These are phyloP conservation scores for Setaria viridis DNA, from an alignment of 202 grass and related monocot genomes.

Conservation along the genomic window DNA sequence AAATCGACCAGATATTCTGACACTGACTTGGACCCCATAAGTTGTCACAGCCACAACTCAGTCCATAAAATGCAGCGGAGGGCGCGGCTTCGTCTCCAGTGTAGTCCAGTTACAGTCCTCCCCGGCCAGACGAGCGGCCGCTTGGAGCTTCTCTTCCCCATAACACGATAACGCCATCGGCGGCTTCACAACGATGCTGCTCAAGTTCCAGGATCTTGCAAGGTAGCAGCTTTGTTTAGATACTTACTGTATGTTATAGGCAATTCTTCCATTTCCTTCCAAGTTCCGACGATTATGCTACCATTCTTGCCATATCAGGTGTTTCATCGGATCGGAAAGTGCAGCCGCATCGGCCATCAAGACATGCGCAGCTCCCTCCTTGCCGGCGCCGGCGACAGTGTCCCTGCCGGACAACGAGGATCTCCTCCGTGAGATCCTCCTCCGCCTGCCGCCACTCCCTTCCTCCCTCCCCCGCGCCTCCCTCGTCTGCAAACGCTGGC, in stretches of 20 bases:
- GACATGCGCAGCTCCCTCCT: background rate
- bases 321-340: background rate
- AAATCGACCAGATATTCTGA: background rate
- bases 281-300: background rate
- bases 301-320: background rate
- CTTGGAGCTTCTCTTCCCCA: background rate
- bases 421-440: slow-evolving; percentile 7
- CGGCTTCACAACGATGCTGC: background rate
- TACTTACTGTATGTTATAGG: too few species aligned
- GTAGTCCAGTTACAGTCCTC: too few species aligned
- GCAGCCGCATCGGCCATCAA: background rate
- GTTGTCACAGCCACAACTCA: background rate
- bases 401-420: slow-evolving; percentile 23
- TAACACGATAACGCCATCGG: background rate
- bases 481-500: background rate
- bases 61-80: background rate
- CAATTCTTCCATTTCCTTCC: background rate
- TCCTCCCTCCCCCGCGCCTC: background rate
- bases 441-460: slow-evolving; percentile 12
- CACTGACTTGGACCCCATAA: background rate
- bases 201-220: background rate
- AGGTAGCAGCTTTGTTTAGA: background rate
- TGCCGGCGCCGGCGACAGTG: background rate
- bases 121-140: background rate
- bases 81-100: background rate